phyloP scores from a whole-genome alignment of 2,329 filamentous ascomycete species.

The Purpureocillium lavendulum region DNA sequence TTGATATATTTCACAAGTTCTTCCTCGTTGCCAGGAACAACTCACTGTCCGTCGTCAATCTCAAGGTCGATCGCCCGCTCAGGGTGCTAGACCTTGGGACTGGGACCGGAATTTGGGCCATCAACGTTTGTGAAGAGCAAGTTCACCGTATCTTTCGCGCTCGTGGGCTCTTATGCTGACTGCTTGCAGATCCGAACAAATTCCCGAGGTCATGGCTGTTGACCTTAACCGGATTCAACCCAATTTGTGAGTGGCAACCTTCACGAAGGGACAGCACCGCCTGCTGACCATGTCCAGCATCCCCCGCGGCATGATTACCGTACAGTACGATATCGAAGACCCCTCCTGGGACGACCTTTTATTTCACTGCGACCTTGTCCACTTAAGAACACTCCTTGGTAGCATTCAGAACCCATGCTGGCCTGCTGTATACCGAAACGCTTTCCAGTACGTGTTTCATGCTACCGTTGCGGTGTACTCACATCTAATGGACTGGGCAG shows the following conservation, averaged over 20 bases:
- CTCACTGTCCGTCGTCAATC: constrained; percentile 13
- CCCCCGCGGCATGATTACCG: constrained; percentile 46
- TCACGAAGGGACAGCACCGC: no score
- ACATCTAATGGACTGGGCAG: constrained; percentile 28
- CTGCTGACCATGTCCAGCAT: constrained; percentile 44
- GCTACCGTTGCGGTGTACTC: neutral
- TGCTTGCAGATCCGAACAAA: constrained; percentile 10
- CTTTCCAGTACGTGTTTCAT: constrained; percentile 29
- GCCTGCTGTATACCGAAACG: constrained; percentile 63
- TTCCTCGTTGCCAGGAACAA: constrained; percentile 56
- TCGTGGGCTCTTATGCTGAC: constrained; percentile 1
- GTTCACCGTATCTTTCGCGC: constrained; percentile 13
- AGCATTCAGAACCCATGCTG: constrained; percentile 62
- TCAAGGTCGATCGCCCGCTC: constrained; percentile 10
- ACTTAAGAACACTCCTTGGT: constrained; percentile 71
- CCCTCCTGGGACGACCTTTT: constrained; percentile 45
- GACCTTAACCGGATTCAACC: constrained; percentile 33
- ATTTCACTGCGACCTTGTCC: constrained; percentile 68
- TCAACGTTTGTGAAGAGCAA: constrained; percentile 69
- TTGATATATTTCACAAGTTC: constrained; percentile 77
- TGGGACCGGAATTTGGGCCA: constrained; percentile 86
- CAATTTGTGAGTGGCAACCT: constrained; percentile 18
- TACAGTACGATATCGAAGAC: constrained; percentile 69
- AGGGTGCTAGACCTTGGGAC: constrained; percentile 64
- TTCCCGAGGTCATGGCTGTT: constrained; percentile 26